These are phyloP conservation scores for Mortierella claussenii DNA, from an alignment of 192 early-diverging fungal genomes.

Conservation along the genomic window DNA sequence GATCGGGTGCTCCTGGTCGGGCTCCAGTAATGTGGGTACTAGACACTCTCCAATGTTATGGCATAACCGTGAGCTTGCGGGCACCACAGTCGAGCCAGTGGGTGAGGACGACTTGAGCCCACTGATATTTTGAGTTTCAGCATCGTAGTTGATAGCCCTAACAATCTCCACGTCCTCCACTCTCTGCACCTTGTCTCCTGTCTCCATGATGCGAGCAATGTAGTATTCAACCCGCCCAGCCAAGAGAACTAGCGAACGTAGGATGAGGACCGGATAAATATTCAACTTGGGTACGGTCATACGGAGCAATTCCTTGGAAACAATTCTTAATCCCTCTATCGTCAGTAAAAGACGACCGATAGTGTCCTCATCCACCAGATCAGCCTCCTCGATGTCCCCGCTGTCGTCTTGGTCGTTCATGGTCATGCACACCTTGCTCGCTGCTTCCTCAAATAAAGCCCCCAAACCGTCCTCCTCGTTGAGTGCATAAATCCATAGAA, in stretches of 20 bases:
- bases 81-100: neutral
- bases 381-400: constrained; percentile 20
- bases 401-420: neutral
- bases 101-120: neutral
- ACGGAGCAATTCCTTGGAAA: constrained; percentile 1
- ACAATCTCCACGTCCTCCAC: constrained; percentile 17
- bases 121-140: neutral
- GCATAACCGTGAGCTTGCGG: neutral
- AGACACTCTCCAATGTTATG: constrained; percentile 15
- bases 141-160: constrained; percentile 7
- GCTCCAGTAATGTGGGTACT: constrained; percentile 18
- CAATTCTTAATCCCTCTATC: constrained; percentile 6
- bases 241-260: constrained; percentile 28
- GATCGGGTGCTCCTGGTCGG: constrained; percentile 16
- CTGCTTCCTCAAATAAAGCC: constrained; percentile 30
- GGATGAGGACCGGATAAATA: constrained; percentile 34
- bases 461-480: constrained; percentile 46
- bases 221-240: constrained; percentile 19
- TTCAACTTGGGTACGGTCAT: constrained; percentile 24
- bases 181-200: constrained; percentile 40
- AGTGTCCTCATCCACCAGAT: constrained; percentile 22
- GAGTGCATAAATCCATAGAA: constrained; percentile 49
- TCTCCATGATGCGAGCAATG: constrained; percentile 39
- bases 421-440: constrained; percentile 10
- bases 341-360: constrained; percentile 34